Conservation (phyloP, 2,329 filamentous ascomycete species). For the Fusarium udum region DNA sequence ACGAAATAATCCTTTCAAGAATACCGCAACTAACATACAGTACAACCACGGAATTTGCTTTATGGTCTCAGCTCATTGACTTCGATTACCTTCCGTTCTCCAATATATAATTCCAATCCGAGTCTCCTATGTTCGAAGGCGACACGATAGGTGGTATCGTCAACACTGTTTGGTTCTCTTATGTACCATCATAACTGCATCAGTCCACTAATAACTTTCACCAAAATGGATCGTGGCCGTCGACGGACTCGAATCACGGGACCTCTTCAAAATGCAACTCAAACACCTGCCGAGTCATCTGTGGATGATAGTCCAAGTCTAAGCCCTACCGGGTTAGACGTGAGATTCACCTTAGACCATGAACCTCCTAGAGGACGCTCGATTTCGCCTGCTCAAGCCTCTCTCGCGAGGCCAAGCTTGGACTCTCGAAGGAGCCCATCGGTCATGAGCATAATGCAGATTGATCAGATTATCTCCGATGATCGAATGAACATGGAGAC, state of each 20-base stretch:
- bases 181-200: background rate
- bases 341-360: conserved; percentile 3
- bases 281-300: conserved; percentile 12
- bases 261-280: conserved; percentile 4
- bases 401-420: conserved; percentile 31
- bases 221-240: conserved; percentile 9
- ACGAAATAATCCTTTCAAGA: conserved; percentile 2
- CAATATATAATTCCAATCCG: background rate
- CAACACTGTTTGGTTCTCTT: background rate
- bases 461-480: conserved; percentile 48
- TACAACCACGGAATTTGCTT: background rate
- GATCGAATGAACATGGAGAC: conserved; percentile 51
- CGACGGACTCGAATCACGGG: conserved; percentile 10
- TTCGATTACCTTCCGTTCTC: background rate
- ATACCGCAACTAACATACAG: background rate
- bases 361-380: conserved; percentile 3
- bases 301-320: conserved; percentile 23
- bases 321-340: conserved; percentile 37
- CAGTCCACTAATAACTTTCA: background rate
- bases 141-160: background rate
- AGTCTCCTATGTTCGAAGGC: background rate
- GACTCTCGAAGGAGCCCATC: conserved; percentile 44
- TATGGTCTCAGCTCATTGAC: background rate
- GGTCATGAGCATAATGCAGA: conserved; percentile 45
- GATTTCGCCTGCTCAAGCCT: conserved; percentile 15